Percentiles rank a stretch among this genome's conserved stretches.
Conservation (phyloP, 352 stramenopile genomes). For the Phytopythium kandeliae region DNA sequence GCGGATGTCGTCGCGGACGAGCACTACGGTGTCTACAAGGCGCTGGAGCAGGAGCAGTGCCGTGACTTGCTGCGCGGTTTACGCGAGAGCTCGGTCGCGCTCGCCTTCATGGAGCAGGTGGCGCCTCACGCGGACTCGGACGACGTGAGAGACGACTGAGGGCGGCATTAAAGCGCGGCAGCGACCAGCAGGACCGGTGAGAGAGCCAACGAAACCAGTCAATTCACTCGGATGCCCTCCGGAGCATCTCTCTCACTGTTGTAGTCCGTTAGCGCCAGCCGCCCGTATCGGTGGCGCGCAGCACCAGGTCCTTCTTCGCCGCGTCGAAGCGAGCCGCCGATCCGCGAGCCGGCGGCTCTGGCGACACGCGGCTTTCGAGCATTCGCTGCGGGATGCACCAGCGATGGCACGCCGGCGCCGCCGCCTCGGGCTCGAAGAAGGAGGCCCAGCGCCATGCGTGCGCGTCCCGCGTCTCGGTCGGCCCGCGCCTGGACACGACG, state of each 20-base stretch:
- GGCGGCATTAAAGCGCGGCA: neutral
- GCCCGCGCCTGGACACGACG: conserved; percentile 37
- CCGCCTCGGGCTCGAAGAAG: conserved; percentile 4
- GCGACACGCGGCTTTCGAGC: conserved; percentile 27
- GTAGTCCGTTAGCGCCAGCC: conserved; percentile 8
- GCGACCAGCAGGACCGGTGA: neutral
- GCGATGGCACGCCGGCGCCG: conserved; percentile 10
- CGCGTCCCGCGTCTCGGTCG: conserved; percentile 35
- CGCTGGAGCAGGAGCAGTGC: conserved; percentile 58
- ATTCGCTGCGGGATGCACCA: conserved; percentile 41
- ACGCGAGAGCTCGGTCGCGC: conserved; percentile 58
- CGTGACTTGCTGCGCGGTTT: conserved; percentile 61
- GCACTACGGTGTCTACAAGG: conserved; percentile 59
- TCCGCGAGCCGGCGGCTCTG: conserved; percentile 3
- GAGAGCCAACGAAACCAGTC: neutral
- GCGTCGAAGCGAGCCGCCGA: conserved; percentile 7
- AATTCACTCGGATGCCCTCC: no score
- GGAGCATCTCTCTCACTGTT: no score
- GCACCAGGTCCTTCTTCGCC: conserved; percentile 34
- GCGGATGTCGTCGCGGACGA: conserved; percentile 76
- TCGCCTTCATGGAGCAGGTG: conserved; percentile 46
- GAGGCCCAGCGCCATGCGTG: conserved; percentile 46
- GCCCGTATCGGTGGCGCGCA: conserved; percentile 45
- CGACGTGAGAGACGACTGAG: conserved; percentile 4
- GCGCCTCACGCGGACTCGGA: neutral